These are phyloP conservation scores for Penicillium flavigenum DNA, from an alignment of 495 filamentous ascomycete genomes.

Conservation along the genomic window DNA sequence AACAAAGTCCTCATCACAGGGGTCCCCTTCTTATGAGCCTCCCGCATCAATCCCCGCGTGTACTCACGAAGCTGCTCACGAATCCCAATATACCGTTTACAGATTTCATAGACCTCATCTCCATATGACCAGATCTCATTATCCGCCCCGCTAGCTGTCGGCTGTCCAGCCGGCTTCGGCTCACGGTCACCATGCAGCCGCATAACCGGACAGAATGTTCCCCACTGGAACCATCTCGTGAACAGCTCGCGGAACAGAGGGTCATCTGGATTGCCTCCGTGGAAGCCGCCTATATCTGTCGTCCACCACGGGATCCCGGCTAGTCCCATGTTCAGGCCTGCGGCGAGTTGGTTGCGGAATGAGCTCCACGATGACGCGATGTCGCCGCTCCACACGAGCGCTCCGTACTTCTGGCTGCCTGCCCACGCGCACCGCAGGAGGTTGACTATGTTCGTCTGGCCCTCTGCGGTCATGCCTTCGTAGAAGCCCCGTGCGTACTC, in stretches of 20 bases:
- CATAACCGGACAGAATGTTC: constrained; percentile 60
- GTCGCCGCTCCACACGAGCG: constrained; percentile 59
- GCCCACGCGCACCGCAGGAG: constrained; percentile 60
- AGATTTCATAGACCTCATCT: constrained; percentile 53
- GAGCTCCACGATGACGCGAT: constrained; percentile 56
- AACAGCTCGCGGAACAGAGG: constrained; percentile 57
- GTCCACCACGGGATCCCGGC: constrained; percentile 60
- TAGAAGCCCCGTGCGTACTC: constrained; percentile 57
- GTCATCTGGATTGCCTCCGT: constrained; percentile 54
- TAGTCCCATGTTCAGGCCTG: constrained; percentile 58
- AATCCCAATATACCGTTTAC: constrained; percentile 53
- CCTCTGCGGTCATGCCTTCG: constrained; percentile 51
- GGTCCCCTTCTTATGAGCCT: constrained; percentile 53
- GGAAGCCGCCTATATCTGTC: constrained; percentile 61
- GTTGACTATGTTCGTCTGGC: constrained; percentile 54
- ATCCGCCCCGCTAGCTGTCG: constrained; percentile 42
- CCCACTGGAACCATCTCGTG: constrained; percentile 63
- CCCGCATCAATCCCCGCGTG: constrained; percentile 49
- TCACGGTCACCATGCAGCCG: constrained; percentile 59
- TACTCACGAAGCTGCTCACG: constrained; percentile 55
- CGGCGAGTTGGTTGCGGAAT: constrained; percentile 55
- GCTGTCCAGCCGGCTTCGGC: constrained; percentile 43
- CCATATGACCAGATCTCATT: constrained; percentile 64
- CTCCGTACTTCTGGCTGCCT: constrained; percentile 58
- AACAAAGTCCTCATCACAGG: constrained; percentile 58